Evolutionary conservation across 768 basidiomycete species (phyloP), one percentile per base, ranked within the genome.

Genomic region (Kondoa malvinella): DNA sequence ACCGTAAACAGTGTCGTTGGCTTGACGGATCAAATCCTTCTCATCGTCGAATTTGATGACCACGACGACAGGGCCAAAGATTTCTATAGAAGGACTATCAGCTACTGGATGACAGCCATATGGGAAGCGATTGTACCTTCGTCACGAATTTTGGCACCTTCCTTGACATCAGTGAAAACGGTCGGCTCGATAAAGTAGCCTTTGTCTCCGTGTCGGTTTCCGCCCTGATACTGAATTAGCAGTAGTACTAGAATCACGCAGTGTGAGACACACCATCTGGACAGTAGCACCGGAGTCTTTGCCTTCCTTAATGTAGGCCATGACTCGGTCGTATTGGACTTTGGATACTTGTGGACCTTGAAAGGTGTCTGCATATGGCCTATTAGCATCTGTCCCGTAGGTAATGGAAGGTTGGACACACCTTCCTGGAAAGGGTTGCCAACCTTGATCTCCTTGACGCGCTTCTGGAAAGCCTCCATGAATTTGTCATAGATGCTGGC

Each of bases 311-410:
- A 92, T 89, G 79, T 89, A 90, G 16, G 76, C 77, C 82, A 88
- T 83, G 70, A 91, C 82, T 66, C 86, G 85, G 85, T 87, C 68
- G 73, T 70, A 68, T 75, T 90, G 89, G 50, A 80, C 74, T 75
- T 89, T 79, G 0, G 86, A 88, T 30, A 88, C 86, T 76, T 88
- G 76, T 0, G 89, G 89, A 27, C 89, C 89, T 71, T 88, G 87
- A 76, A 82, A 81, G 32, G 81, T 81, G 4, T 80, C 81, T n/a
- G n/a, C n/a, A n/a, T n/a, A n/a, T n/a, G n/a, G n/a, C n/a, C n/a
- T n/a, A n/a, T n/a, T n/a, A n/a, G n/a, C n/a, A n/a, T n/a, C n/a
- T n/a, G n/a, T n/a, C n/a, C n/a, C n/a, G n/a, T n/a, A n/a, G n/a
- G n/a, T n/a, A n/a, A n/a, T n/a, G n/a, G n/a, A n/a, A n/a, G n/a